Conservation (phyloP, 2,329 filamentous ascomycete species). For the Aureobasidium sp. region DNA sequence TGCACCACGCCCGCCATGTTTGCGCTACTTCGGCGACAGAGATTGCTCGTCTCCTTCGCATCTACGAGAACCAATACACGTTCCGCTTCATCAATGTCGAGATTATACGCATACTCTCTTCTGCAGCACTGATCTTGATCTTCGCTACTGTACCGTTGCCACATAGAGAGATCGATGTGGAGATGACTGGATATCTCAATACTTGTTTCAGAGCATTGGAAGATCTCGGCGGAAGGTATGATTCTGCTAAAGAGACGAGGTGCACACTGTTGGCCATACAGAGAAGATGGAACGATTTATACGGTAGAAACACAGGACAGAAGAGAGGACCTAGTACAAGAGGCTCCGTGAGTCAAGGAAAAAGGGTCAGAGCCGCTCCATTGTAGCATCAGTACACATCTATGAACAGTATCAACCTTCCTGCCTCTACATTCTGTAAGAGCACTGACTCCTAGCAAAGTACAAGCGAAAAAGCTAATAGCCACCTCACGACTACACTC, state of each 20-base stretch:
- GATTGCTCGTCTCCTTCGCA: conserved; percentile 31
- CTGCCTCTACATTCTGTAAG: too few relatives aligned
- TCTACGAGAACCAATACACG: conserved; percentile 35
- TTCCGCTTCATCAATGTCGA: conserved; percentile 37
- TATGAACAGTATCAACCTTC: too few relatives aligned
- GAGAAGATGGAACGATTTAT: conserved; percentile 13
- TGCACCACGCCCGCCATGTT: conserved; percentile 34
- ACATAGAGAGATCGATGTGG: conserved; percentile 1
- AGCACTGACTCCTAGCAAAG: not conserved
- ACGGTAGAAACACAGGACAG: not conserved
- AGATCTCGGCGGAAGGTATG: conserved; percentile 32
- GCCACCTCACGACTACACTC: too few relatives aligned
- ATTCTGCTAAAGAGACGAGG: conserved; percentile 27
- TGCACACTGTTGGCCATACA: conserved; percentile 13
- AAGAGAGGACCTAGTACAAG: not conserved
- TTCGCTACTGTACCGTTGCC: conserved; percentile 21
- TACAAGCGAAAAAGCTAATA: too few relatives aligned
- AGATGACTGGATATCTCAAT: conserved; percentile 29
- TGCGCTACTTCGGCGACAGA: conserved; percentile 34
- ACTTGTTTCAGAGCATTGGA: conserved; percentile 35
- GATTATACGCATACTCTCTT: conserved; percentile 36
- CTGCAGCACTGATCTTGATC: conserved; percentile 31
- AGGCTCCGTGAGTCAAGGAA: not conserved
- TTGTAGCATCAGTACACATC: not conserved
- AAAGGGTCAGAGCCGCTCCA: not conserved